Percentiles rank a stretch among this genome's conserved stretches.
Evolutionary conservation across 1,139 yeast species (phyloP).

Genomic region (Debaryomyces sp.): DNA sequence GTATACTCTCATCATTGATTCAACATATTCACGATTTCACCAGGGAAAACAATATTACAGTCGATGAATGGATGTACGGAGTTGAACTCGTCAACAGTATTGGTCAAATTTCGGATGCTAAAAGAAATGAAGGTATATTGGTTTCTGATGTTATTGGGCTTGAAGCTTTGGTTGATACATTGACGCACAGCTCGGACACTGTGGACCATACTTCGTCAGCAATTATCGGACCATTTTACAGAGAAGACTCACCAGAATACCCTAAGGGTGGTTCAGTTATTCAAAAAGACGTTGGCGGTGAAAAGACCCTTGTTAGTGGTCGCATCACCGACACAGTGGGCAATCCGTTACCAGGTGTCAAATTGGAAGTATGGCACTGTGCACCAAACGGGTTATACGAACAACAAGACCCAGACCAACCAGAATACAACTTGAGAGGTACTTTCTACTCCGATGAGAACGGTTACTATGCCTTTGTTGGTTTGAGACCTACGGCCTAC

Average conservation of each 20-base stretch:
- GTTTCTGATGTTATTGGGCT: slow-evolving; percentile 18
- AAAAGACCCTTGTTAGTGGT: slow-evolving; percentile 26
- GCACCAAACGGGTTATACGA: slow-evolving; percentile 20
- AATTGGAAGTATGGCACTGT: slow-evolving; percentile 21
- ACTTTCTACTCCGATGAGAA: slow-evolving; percentile 16
- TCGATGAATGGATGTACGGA: slow-evolving; percentile 19
- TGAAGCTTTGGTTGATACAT: slow-evolving; percentile 17
- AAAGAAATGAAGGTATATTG: slow-evolving; percentile 18
- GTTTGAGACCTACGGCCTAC: slow-evolving; percentile 19
- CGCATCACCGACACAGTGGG: slow-evolving; percentile 18
- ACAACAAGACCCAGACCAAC: slow-evolving; percentile 28
- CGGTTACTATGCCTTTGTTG: slow-evolving; percentile 16
- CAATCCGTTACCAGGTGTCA: slow-evolving; percentile 17
- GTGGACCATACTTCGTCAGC: slow-evolving; percentile 30
- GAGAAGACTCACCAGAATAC: slow-evolving; percentile 29
- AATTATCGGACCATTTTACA: slow-evolving; percentile 29
- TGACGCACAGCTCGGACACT: slow-evolving; percentile 23
- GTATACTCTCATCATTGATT: slow-evolving; percentile 24
- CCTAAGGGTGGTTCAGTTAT: slow-evolving; percentile 29
- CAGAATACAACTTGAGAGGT: slow-evolving; percentile 20
- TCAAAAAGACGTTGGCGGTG: slow-evolving; percentile 33
- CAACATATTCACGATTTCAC: slow-evolving; percentile 19
- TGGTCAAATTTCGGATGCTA: slow-evolving; percentile 18
- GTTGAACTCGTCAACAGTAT: slow-evolving; percentile 17
- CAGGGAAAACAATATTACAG: slow-evolving; percentile 19